phyloP scores from a whole-genome alignment of 352 stramenopile genomes.

The Pythium sp. region DNA sequence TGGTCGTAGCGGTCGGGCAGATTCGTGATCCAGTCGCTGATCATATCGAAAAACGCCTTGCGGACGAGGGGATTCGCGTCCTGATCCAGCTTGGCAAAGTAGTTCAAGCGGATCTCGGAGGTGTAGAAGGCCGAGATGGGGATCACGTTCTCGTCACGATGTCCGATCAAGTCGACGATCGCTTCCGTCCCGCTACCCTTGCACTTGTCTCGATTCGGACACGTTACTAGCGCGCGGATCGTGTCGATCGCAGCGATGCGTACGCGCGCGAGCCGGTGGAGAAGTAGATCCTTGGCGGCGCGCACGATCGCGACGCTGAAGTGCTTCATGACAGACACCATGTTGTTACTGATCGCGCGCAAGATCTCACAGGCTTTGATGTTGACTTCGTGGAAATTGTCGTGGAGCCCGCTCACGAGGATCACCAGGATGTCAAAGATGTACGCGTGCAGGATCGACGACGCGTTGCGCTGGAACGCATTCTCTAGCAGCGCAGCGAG shows the following conservation, averaged over 20 bases:
- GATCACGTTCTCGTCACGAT: constrained; percentile 95
- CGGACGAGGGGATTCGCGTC: constrained; percentile 85
- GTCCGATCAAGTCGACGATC: constrained; percentile 93
- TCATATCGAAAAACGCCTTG: constrained; percentile 79
- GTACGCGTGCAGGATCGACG: constrained; percentile 79
- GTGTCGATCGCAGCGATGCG: constrained; percentile 82
- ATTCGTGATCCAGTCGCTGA: constrained; percentile 88
- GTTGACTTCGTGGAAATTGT: constrained; percentile 89
- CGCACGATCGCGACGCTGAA: constrained; percentile 90
- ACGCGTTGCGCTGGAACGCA: constrained; percentile 45
- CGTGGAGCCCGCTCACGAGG: constrained; percentile 66
- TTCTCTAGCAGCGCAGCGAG: constrained; percentile 49
- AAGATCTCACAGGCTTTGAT: constrained; percentile 62
- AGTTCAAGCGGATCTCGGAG: constrained; percentile 89
- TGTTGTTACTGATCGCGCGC: constrained; percentile 50
- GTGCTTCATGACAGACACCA: constrained; percentile 92
- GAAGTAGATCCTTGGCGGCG: constrained; percentile 72
- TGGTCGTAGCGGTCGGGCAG: constrained; percentile 94
- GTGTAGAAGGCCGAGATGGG: constrained; percentile 93
- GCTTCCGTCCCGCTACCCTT: constrained; percentile 93
- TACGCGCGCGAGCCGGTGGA: constrained; percentile 89
- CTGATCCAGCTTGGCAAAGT: constrained; percentile 90
- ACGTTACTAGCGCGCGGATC: constrained; percentile 79
- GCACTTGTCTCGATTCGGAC: constrained; percentile 89
- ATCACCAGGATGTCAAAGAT: constrained; percentile 75